phyloP scores from a whole-genome alignment of 2,329 filamentous ascomycete genomes.

The Penicillium carneum region DNA sequence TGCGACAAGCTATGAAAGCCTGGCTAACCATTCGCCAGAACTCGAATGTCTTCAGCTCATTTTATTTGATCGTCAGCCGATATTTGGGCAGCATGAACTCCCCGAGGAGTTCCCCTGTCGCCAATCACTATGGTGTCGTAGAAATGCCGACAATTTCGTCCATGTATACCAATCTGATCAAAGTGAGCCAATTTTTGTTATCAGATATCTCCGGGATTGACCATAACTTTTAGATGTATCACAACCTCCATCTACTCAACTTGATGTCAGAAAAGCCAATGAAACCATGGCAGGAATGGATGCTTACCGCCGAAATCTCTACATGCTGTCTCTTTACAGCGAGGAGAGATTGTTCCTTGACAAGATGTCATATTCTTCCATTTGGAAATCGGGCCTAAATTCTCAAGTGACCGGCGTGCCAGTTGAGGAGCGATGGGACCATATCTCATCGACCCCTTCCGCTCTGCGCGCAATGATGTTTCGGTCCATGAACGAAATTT shows the following conservation, averaged over 20 bases:
- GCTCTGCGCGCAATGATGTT: conserved; percentile 7
- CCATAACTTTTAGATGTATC: neutral
- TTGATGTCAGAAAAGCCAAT: conserved; percentile 3
- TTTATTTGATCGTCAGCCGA: conserved; percentile 9
- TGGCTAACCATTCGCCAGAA: neutral
- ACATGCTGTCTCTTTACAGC: conserved; percentile 10
- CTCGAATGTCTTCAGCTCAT: conserved; percentile 13
- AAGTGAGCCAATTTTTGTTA: neutral
- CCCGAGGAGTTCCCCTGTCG: conserved; percentile 4
- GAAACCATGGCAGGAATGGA: conserved; percentile 6
- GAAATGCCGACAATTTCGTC: conserved; percentile 2
- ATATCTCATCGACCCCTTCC: neutral
- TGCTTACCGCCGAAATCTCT: conserved; percentile 11
- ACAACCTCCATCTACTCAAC: neutral
- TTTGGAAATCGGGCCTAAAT: conserved; percentile 3
- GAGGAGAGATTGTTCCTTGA: conserved; percentile 11
- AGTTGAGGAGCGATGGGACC: neutral
- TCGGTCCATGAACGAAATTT: conserved; percentile 5
- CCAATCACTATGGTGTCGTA: conserved; percentile 11
- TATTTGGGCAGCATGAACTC: conserved; percentile 10
- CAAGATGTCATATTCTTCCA: conserved; percentile 12
- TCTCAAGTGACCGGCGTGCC: neutral
- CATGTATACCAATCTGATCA: neutral
- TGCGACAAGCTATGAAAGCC: neutral
- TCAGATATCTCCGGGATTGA: neutral